Percentiles rank a stretch among this genome's conserved stretches.
phyloP scores from a whole-genome alignment of 495 filamentous ascomycete genomes.

The Neurospora discreta region DNA sequence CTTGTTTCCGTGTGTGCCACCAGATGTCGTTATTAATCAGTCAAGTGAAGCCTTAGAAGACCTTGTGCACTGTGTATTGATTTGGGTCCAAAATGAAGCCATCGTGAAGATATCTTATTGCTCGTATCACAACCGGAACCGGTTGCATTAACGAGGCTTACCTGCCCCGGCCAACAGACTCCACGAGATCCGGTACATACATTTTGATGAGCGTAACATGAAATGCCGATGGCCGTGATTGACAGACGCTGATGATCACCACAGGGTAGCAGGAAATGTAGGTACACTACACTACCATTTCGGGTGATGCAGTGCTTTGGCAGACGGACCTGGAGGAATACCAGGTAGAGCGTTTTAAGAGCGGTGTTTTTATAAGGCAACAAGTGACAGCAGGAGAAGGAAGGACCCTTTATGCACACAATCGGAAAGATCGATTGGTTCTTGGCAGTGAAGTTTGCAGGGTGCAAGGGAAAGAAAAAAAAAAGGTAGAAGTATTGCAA shows the following conservation, averaged over 20 bases:
- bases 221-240: neutral
- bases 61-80: neutral
- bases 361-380: neutral
- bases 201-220: neutral
- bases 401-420: neutral
- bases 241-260: neutral
- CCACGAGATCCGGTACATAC: neutral
- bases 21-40: neutral
- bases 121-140: neutral
- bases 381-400: neutral
- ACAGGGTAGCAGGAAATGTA: neutral
- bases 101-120: neutral
- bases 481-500: too few relatives aligned
- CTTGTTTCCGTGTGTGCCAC: neutral
- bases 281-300: neutral
- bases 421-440: neutral
- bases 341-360: neutral
- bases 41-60: neutral
- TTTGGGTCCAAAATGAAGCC: neutral
- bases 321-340: neutral
- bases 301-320: neutral
- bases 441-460: neutral
- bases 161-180: neutral
- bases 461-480: neutral
- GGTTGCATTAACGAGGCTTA: neutral